Evolutionary conservation across 805 yeast genomes (phyloP), one percentile per base, ranked within the genome.

Genomic region (Priceomyces fermenticarens): DNA sequence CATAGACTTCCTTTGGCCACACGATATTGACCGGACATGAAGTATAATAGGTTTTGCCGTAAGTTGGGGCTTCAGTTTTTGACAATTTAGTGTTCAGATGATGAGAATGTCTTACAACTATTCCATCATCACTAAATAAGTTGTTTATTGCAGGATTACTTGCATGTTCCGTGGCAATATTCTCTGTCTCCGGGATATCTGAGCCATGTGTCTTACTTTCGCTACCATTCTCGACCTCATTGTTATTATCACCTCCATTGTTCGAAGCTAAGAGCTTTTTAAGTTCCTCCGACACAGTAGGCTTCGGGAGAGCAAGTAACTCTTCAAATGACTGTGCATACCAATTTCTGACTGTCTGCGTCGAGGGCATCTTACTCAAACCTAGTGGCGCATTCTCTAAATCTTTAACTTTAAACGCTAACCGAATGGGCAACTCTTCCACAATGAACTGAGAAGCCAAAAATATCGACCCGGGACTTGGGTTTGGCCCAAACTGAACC

Each of bases 261-360:
- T 30, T 25, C 4, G 38, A 34, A 20, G 11, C 27, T 36, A 77
- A 58, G 44, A 72, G 47, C 43, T 61, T 56, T 30, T 58, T 58
- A 46, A 75, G 59, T 35, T 71, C 73, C 12, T 58, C 67, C 35
- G 67, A 65, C 34, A 82, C 67, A 26, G 53, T 55, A 1, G 91
- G 91, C 42, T 75, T 73, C 10, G 80, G 77, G 32, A 89, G 62
- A 10, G 72, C 60, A n/a, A 84, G 79, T 49, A 88, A 73, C 56
- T 88, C 91, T 52, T 88, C 89, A 60, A 89, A 89, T 7, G 91
- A 82, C 58, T 88, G 93, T 1, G 90, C 90, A 58, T 88, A 89
- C 96, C 97, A 89, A 57, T 88, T 80, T 45, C 82, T 77, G 12
- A 88, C 96, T 48, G 81, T 75, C 38, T 77, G 67, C 37, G 90